Evolutionary conservation across 2,329 filamentous ascomycete genomes (phyloP).

Genomic region (Phoma sp.): DNA sequence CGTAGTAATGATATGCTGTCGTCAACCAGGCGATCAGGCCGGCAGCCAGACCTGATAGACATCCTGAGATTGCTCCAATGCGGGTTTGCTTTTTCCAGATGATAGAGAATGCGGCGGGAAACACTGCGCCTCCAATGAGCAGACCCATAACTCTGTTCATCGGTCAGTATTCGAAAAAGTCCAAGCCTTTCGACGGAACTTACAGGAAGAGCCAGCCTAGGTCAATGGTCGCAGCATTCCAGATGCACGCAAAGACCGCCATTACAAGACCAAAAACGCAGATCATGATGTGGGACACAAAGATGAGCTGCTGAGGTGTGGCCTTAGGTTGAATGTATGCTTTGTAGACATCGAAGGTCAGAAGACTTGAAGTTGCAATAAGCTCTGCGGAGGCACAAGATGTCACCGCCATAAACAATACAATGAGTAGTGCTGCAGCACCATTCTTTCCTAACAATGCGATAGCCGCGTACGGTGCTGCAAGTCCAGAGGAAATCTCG

Average conservation of each 20-base stretch:
- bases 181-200: not conserved
- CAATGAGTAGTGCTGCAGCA: constrained; percentile 36
- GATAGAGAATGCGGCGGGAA: constrained; percentile 48
- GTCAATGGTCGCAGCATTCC: constrained; percentile 48
- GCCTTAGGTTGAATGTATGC: constrained; percentile 49
- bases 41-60: constrained; percentile 41
- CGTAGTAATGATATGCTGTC: constrained; percentile 45
- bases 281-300: constrained; percentile 50
- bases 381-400: constrained; percentile 49
- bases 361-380: constrained; percentile 49
- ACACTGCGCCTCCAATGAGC: constrained; percentile 51
- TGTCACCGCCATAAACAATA: constrained; percentile 46
- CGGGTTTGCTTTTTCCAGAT: constrained; percentile 45
- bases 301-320: constrained; percentile 45
- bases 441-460: constrained; percentile 39
- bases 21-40: constrained; percentile 48
- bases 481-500: constrained; percentile 39
- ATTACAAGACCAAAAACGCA: constrained; percentile 50
- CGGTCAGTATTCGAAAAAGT: constrained; percentile 12
- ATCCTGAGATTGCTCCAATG: constrained; percentile 42
- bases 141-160: constrained; percentile 47
- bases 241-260: constrained; percentile 48
- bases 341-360: constrained; percentile 55
- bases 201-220: constrained; percentile 50
- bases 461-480: constrained; percentile 38